Conservation (phyloP, 2,329 filamentous ascomycete genomes). For the Ceratocystis albifundus region DNA sequence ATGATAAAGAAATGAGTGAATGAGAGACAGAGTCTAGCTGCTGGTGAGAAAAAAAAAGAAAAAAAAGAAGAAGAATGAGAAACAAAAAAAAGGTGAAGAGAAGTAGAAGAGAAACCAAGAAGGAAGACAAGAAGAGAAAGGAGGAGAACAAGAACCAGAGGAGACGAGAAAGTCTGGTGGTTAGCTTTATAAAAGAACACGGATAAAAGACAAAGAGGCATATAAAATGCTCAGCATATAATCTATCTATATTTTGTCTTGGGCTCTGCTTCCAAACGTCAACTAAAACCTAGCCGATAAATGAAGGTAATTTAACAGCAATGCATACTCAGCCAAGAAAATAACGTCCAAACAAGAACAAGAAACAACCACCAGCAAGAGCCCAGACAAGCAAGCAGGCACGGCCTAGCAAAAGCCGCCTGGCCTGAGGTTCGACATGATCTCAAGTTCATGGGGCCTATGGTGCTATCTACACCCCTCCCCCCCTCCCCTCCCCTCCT, state of each 20-base stretch:
- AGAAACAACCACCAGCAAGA: conserved; percentile 2
- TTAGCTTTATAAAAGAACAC: conserved; percentile 2
- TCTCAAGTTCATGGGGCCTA: neutral
- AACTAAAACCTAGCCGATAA: conserved; percentile 12
- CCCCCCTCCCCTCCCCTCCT: neutral
- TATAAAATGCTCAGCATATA: neutral
- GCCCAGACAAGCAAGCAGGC: neutral
- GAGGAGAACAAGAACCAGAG: conserved; percentile 9
- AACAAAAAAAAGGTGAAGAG: conserved; percentile 23
- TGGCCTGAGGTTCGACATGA: neutral
- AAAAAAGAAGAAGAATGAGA: conserved; percentile 40
- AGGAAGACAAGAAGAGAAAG: neutral
- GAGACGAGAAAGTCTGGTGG: neutral
- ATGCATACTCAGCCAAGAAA: neutral
- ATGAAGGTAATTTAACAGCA: conserved; percentile 21
- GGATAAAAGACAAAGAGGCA: neutral
- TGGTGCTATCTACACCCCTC: neutral
- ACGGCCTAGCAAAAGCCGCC: neutral
- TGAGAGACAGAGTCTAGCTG: conserved; percentile 23
- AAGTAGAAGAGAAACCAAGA: conserved; percentile 7
- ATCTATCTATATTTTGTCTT: neutral
- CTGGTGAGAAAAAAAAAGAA: conserved; percentile 28
- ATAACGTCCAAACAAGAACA: conserved; percentile 7
- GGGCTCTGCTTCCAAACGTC: too few species aligned
- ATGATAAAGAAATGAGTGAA: conserved; percentile 17